Base-by-base conservation (phyloP, 2,329 filamentous ascomycete genomes). In the Teratosphaeria pseudoeucalypti region DNA sequence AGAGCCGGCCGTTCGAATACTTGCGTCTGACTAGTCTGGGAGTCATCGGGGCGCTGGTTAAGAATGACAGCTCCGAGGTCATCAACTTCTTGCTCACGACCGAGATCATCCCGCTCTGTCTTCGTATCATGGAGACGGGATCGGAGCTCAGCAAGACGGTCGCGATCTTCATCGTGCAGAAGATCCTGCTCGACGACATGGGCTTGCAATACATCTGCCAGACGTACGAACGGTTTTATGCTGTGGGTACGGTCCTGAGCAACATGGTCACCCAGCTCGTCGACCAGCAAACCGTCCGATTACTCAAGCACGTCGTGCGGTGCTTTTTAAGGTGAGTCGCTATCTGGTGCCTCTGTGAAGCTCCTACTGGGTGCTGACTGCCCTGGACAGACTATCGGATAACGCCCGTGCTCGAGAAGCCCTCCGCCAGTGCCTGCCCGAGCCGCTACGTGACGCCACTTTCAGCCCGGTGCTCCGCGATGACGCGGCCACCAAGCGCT, bases 241-340 rank as follows among this genome's bases (percentile, higher is more conserved):
- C 94, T 7, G 94, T 99, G 5, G 94, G 94, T 6, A 99, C 94
- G 1, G 94, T 99, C 6, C 79, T 99, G 47, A 96, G 90, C 78
- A 99, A 97, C 73, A 99, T 99, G 94, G 94, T 99, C 60, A 91
- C 88, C 57, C 92, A 97, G 77, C 83, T 99, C 43, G 94, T 97
- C 47, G 94, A 99, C 75, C 92, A 96, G 71, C 94, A 99, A 77
- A 99, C 94, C 1, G 94, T 95, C 34, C 84, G 94, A 57, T 81
- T 99, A 54, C 84, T 99, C 27, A 99, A 99, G 82, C 94, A 99
- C 72, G 94, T 99, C 60, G 94, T 99, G 37, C 83, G 94, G 66
- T 99, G 94, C 77, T 99, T 99, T 75, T 82, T 99, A 71, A 85
- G 94, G 90, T 95, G 79, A 67, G 85, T 77, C 12, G 19, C 55